Evolutionary conservation across 2,329 filamentous ascomycete species (phyloP).

Genomic region (Penicillium italicum): DNA sequence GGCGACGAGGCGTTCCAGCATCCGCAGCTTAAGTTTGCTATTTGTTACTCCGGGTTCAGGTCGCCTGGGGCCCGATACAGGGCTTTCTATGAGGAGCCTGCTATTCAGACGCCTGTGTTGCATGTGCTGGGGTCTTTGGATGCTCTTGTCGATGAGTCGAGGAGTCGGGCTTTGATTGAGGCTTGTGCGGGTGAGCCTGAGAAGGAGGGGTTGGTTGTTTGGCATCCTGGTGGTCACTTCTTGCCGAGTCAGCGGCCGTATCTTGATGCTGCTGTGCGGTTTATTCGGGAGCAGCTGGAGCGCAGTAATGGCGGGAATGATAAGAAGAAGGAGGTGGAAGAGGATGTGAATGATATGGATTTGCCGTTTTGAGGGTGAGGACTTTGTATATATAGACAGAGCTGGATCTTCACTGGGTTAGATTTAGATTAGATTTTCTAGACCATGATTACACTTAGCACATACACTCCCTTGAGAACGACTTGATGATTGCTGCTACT

Average conservation of each 20-base stretch:
- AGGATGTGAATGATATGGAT: slow-evolving; percentile 64
- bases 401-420: slow-evolving; percentile 4
- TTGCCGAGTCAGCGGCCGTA: slow-evolving; percentile 80
- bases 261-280: slow-evolving; percentile 70
- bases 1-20: slow-evolving; percentile 40
- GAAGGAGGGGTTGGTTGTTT: slow-evolving; percentile 53
- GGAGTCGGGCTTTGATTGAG: slow-evolving; percentile 65
- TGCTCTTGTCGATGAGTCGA: slow-evolving; percentile 77
- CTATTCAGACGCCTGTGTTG: slow-evolving; percentile 70
- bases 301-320: slow-evolving; percentile 11
- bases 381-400: slow-evolving; percentile 11
- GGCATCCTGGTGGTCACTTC: slow-evolving; percentile 88
- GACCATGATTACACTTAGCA: not conserved
- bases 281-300: slow-evolving; percentile 58
- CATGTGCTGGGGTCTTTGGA: slow-evolving; percentile 82
- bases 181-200: slow-evolving; percentile 56
- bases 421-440: slow-evolving; percentile 11
- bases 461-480: not conserved
- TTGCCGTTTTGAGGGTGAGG: slow-evolving; percentile 52
- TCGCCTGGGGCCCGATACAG: slow-evolving; percentile 59
- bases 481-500: not conserved
- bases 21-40: slow-evolving; percentile 63
- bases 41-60: slow-evolving; percentile 74
- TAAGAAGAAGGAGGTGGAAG: slow-evolving; percentile 37
- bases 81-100: slow-evolving; percentile 67